phyloP scores from a whole-genome alignment of 2,329 filamentous ascomycete genomes.

The Alternaria angustiovoidea region DNA sequence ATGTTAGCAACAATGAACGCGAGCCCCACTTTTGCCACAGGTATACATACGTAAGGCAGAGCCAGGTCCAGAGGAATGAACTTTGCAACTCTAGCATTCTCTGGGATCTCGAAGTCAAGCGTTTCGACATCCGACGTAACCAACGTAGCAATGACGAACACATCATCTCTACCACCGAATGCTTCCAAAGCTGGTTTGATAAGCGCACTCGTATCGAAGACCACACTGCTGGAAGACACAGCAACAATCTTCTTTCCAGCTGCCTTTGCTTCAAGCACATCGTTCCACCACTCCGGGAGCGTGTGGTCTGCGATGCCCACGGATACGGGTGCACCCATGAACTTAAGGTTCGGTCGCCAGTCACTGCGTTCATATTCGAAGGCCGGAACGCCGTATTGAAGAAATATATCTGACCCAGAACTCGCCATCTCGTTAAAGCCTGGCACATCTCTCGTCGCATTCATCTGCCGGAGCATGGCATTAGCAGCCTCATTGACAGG shows the following conservation, averaged over 20 bases:
- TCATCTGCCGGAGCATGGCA: conserved; percentile 15
- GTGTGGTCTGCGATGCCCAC: conserved; percentile 19
- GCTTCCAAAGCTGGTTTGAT: conserved; percentile 56
- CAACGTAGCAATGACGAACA: conserved; percentile 49
- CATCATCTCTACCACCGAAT: conserved; percentile 52
- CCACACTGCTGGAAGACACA: conserved; percentile 59
- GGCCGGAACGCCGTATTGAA: conserved; percentile 47
- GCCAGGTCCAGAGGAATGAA: conserved; percentile 59
- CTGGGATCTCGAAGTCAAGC: conserved; percentile 38
- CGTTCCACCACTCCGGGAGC: conserved; percentile 57
- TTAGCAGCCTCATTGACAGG: conserved; percentile 18
- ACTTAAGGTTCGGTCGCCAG: conserved; percentile 52
- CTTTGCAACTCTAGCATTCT: conserved; percentile 56
- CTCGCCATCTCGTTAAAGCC: conserved; percentile 32
- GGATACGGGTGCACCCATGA: conserved; percentile 47
- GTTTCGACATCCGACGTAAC: conserved; percentile 35
- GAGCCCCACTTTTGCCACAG: not conserved
- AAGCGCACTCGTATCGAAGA: conserved; percentile 51
- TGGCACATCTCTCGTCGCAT: conserved; percentile 4
- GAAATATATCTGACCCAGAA: conserved; percentile 30
- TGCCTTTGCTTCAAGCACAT: conserved; percentile 51
- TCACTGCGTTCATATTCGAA: conserved; percentile 49
- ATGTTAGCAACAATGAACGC: not conserved
- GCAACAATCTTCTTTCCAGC: conserved; percentile 52
- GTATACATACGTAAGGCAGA: conserved; percentile 38